Evolutionary conservation across 2,329 filamentous ascomycete species (phyloP).

Genomic region (Ceratocystis papillata): DNA sequence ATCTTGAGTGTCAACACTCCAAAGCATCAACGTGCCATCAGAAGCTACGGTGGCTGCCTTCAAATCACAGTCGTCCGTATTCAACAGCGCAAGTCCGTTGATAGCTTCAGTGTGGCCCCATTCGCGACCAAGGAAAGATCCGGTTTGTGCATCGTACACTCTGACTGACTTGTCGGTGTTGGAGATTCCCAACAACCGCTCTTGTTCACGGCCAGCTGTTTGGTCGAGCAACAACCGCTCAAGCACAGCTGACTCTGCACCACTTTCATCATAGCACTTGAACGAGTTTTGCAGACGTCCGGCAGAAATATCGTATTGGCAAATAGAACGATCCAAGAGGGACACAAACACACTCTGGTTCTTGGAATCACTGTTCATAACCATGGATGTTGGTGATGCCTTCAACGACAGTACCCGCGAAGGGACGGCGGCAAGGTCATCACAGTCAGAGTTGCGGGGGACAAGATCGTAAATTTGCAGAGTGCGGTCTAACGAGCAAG

Average conservation of each 20-base stretch:
- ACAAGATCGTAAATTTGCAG: constrained; percentile 72
- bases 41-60: constrained; percentile 63
- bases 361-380: constrained; percentile 51
- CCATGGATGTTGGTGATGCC: constrained; percentile 76
- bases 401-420: constrained; percentile 70
- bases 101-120: constrained; percentile 94
- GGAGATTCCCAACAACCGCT: constrained; percentile 74
- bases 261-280: constrained; percentile 71
- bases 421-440: constrained; percentile 64
- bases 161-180: constrained; percentile 93
- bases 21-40: constrained; percentile 76
- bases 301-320: constrained; percentile 51
- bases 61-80: constrained; percentile 45
- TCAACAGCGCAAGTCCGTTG: constrained; percentile 66
- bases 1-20: constrained; percentile 45
- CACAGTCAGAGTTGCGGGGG: constrained; percentile 52
- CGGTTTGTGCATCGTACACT: constrained; percentile 70
- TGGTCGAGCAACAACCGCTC: constrained; percentile 60
- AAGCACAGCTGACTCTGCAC: constrained; percentile 69
- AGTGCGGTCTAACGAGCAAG: constrained; percentile 79
- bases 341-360: constrained; percentile 44
- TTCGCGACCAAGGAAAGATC: constrained; percentile 70
- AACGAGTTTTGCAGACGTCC: constrained; percentile 64
- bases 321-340: constrained; percentile 49
- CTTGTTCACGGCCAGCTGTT: constrained; percentile 44